These are phyloP conservation scores for Sporothrix protearum DNA, from an alignment of 2,329 filamentous ascomycete genomes.

Conservation along the genomic window DNA sequence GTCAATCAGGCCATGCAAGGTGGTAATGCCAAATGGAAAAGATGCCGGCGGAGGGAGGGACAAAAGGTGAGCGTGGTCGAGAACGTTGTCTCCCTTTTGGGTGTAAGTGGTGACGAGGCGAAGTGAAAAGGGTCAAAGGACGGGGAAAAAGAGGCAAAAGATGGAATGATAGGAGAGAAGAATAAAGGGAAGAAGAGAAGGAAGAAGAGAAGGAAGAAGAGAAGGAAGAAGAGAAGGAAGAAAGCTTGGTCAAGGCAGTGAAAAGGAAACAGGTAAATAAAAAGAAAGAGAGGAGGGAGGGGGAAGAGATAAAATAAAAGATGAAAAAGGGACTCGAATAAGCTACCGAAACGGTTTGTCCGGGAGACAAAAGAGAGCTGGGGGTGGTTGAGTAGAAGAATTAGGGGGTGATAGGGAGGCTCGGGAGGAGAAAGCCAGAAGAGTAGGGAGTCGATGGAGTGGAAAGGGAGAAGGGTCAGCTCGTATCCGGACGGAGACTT, in stretches of 20 bases:
- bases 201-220: neutral
- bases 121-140: neutral
- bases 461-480: neutral
- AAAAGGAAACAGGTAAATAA: neutral
- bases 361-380: neutral
- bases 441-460: neutral
- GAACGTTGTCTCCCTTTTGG: constrained; percentile 12
- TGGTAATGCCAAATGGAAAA: constrained; percentile 10
- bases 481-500: neutral
- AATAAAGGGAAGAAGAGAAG: neutral
- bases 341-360: constrained; percentile 1
- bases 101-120: neutral
- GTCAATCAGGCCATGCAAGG: constrained; percentile 10
- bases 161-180: neutral
- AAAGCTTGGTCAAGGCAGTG: too few relatives aligned
- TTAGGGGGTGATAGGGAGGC: neutral
- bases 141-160: neutral
- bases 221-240: too few relatives aligned
- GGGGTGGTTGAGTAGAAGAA: too few relatives aligned
- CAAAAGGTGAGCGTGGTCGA: neutral
- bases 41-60: neutral
- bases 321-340: neutral
- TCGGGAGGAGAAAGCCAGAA: neutral
- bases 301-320: neutral
- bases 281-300: neutral